A percentile compares a stretch with the other conserved stretches of the same genome.
These are phyloP conservation scores for Kodamaea hsintzibuensis DNA, from an alignment of 805 yeast species.

Conservation along the genomic window DNA sequence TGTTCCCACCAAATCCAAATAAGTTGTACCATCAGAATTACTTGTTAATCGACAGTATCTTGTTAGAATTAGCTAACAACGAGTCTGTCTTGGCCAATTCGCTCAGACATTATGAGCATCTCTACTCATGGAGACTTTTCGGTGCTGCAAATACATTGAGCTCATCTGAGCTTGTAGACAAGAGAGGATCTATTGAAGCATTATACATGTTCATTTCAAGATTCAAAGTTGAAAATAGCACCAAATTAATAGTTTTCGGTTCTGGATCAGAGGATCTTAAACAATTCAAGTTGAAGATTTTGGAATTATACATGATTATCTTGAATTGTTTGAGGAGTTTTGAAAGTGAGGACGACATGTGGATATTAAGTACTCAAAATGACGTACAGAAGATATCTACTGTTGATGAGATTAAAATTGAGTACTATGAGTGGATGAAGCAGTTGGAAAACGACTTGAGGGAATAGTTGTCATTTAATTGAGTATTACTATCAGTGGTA, in stretches of 20 bases:
- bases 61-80: conserved; percentile 33
- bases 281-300: conserved; percentile 37
- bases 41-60: conserved; percentile 33
- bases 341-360: conserved; percentile 33
- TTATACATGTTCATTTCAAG: conserved; percentile 38
- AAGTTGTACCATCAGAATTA: conserved; percentile 25
- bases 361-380: conserved; percentile 30
- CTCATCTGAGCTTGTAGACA: conserved; percentile 25
- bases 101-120: conserved; percentile 35
- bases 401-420: conserved; percentile 30
- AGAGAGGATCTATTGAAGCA: conserved; percentile 46
- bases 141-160: conserved; percentile 19
- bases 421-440: conserved; percentile 38
- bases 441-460: conserved; percentile 29
- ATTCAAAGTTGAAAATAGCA: conserved; percentile 28
- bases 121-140: conserved; percentile 43
- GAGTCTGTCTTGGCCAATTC: conserved; percentile 31
- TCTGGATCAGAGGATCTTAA: conserved; percentile 24
- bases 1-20: conserved; percentile 23
- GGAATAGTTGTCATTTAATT: conserved; percentile 1
- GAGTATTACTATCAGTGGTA: no score
- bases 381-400: conserved; percentile 22
- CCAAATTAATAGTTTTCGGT: conserved; percentile 14
- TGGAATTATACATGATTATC: conserved; percentile 44
- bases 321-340: conserved; percentile 39